A percentile compares a stretch with the other conserved stretches of the same genome.
Conservation (phyloP, 23 red algal genomes). For the Gracilaria vermiculophylla region DNA sequence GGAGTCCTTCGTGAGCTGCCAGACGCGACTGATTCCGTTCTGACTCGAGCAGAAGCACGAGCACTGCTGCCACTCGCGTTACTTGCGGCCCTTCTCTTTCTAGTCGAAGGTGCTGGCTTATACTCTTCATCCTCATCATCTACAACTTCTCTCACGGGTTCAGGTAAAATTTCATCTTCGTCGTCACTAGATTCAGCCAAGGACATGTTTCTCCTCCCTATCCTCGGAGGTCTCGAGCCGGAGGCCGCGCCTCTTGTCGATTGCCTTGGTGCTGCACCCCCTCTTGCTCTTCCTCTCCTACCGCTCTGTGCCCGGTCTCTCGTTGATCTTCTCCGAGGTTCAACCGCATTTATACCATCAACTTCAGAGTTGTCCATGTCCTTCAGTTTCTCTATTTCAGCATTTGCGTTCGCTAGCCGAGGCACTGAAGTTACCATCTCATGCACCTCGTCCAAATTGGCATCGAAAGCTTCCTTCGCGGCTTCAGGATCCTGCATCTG, state of each 20-base stretch:
- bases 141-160: not conserved
- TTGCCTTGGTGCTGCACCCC: not conserved
- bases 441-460: constrained; percentile 5
- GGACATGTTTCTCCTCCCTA: not conserved
- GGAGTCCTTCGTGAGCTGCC: constrained; percentile 1
- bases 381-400: not conserved
- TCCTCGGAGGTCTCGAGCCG: not conserved
- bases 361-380: not conserved
- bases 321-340: not conserved
- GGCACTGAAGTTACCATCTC: constrained; percentile 4
- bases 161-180: not conserved
- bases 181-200: constrained; percentile 11
- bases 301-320: not conserved
- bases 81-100: constrained; percentile 28
- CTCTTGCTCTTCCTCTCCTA: constrained; percentile 2
- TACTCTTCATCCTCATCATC: constrained; percentile 14
- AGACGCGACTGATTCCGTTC: constrained; percentile 26
- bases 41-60: constrained; percentile 12
- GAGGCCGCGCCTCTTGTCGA: not conserved
- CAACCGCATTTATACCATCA: not conserved
- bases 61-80: not conserved
- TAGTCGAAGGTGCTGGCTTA: constrained; percentile 22
- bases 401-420: not conserved
- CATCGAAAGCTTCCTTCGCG: not conserved
- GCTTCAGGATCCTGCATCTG: not conserved